Evolutionary conservation across 768 basidiomycete species (phyloP), one percentile per base, ranked within the genome.

Genomic region (Mycena capillaripes): DNA sequence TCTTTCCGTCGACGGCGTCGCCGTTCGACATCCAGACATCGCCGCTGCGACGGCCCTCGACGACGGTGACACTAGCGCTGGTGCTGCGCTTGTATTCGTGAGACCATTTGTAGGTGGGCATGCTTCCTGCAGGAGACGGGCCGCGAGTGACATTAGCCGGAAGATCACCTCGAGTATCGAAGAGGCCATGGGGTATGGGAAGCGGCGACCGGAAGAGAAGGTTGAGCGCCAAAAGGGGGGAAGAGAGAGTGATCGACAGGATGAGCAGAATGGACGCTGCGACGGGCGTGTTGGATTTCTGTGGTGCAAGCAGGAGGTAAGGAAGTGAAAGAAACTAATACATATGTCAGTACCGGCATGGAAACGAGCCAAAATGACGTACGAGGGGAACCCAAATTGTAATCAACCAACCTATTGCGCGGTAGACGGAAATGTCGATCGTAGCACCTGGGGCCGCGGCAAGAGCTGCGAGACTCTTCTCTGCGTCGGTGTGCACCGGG

Each of bases 11-110:
- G 25, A 91, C 83, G 9, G 92, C 93, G 70, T 93, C 89, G n/a
- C 92, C 92, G 64, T 91, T 91, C 16, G 88, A 79, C 73, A 94
- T 80, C 93, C 93, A 93, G 32, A 94, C 89, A 75, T 94, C 93
- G 29, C 91, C 91, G 74, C 91, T 92, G 56, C 91, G 90, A 36
- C 91, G 88, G 32, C 89, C 89, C 79, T 93, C 91, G 25, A 93
- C 89, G 46, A 93, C 89, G 23, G 91, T 93, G 58, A 89, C 86
- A 72, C 89, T 91, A 55, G 86, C 85, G 71, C 88, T 90, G 56
- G 86, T 89, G 79, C 90, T 91, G 65, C 89, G 88, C 79, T 91
- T 93, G 80, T 89, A 90, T 62, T 90, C 88, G 74, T 87, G 85
- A 9, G 88, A 87, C 79, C 84, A 87, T 72, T 81, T 84, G 77